Conservation (phyloP, 108 stramenopile species). For the Fistulifera pelliculosa region DNA sequence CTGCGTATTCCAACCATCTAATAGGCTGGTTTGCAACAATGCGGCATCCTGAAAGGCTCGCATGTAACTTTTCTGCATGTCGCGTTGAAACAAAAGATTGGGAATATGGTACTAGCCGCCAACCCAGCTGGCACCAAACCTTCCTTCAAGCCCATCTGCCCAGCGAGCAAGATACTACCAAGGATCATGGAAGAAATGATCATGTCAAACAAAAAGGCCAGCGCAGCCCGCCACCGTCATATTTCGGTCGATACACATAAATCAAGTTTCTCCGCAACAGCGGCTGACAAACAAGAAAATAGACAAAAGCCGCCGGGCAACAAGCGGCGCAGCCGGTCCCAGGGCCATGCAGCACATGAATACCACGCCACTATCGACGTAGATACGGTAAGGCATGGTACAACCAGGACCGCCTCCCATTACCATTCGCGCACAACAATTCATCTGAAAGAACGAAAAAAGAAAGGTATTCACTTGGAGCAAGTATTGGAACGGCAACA, state of each 20-base stretch:
- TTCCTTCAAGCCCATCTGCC: slow-evolving; percentile 45
- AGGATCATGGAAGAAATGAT: slow-evolving; percentile 51
- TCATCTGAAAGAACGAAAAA: slow-evolving; percentile 34
- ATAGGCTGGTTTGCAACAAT: slow-evolving; percentile 67
- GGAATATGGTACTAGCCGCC: slow-evolving; percentile 48
- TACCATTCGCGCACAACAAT: slow-evolving; percentile 31
- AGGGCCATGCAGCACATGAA: slow-evolving; percentile 68
- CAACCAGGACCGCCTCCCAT: slow-evolving; percentile 53
- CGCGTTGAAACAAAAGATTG: slow-evolving; percentile 52
- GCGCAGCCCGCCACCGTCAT: slow-evolving; percentile 52
- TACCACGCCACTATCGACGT: slow-evolving; percentile 77
- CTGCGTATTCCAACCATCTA: slow-evolving; percentile 73
- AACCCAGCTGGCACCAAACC: slow-evolving; percentile 63
- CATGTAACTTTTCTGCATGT: slow-evolving; percentile 39
- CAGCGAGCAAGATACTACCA: slow-evolving; percentile 40
- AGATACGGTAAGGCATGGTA: slow-evolving; percentile 72
- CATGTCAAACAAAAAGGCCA: slow-evolving; percentile 83
- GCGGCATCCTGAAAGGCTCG: slow-evolving; percentile 68
- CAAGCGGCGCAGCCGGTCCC: slow-evolving; percentile 68
- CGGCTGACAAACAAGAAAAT: slow-evolving; percentile 62
- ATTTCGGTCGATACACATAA: slow-evolving; percentile 72
- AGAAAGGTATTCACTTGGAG: slow-evolving; percentile 73
- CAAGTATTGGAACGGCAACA: slow-evolving; percentile 67
- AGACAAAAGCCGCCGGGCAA: slow-evolving; percentile 58
- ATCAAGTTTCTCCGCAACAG: slow-evolving; percentile 67